These are phyloP conservation scores for Neonectria neomacrospora DNA, from an alignment of 2,329 filamentous ascomycete species.

Conservation along the genomic window DNA sequence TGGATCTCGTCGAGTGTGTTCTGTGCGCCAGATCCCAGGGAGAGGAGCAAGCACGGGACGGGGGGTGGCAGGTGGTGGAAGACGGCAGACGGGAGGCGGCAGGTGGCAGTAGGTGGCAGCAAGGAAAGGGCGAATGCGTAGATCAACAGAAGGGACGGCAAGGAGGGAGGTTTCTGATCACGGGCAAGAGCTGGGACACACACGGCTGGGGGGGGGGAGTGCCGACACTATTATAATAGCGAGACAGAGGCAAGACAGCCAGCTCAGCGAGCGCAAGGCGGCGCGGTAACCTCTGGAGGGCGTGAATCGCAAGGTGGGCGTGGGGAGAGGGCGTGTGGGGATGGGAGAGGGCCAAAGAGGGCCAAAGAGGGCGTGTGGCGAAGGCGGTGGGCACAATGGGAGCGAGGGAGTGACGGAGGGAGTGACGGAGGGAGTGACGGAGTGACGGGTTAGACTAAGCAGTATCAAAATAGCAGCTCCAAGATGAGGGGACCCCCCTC, in stretches of 20 bases:
- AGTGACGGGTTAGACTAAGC: conserved; percentile 22
- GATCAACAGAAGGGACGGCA: conserved; percentile 24
- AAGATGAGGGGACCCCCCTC: conserved; percentile 23
- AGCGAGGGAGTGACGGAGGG: not conserved
- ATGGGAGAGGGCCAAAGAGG: not conserved
- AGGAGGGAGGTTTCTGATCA: conserved; percentile 40
- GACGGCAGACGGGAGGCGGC: conserved; percentile 21
- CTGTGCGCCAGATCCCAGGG: conserved; percentile 43
- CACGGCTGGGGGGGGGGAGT: conserved; percentile 30
- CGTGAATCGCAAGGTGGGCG: conserved; percentile 15
- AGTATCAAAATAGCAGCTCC: conserved; percentile 29
- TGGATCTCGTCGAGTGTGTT: conserved; percentile 41
- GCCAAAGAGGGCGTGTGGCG: conserved; percentile 18
- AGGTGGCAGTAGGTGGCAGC: conserved; percentile 13
- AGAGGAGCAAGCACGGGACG: conserved; percentile 40
- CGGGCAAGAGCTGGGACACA: conserved; percentile 44
- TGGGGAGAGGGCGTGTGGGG: conserved; percentile 5
- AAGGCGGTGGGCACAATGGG: conserved; percentile 17
- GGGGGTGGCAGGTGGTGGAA: conserved; percentile 35
- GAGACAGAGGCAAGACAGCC: conserved; percentile 32
- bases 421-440: not conserved
- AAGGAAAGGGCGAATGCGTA: conserved; percentile 28
- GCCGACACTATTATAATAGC: conserved; percentile 32
- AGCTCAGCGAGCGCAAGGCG: conserved; percentile 32
- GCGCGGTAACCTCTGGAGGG: conserved; percentile 26